These are phyloP conservation scores for Candida mattraensis DNA, from an alignment of 805 yeast genomes.

Conservation along the genomic window DNA sequence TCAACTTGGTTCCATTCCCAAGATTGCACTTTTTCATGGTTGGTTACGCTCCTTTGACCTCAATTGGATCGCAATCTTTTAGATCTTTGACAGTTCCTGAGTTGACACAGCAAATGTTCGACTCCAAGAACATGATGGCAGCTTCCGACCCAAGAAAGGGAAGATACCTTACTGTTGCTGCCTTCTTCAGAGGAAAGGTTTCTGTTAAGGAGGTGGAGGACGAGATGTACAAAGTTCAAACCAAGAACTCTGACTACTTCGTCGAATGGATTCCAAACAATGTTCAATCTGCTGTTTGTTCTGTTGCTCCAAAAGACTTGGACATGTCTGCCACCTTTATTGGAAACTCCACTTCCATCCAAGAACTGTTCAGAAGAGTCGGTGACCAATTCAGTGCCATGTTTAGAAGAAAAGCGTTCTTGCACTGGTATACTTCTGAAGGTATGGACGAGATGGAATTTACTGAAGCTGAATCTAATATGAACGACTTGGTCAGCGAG, in stretches of 20 bases:
- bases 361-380: conserved; percentile 85
- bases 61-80: conserved; percentile 78
- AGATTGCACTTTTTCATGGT: conserved; percentile 94
- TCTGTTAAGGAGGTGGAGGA: conserved; percentile 93
- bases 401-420: conserved; percentile 93
- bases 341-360: conserved; percentile 91
- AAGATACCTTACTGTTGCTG: conserved; percentile 88
- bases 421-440: conserved; percentile 94
- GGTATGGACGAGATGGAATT: conserved; percentile 97
- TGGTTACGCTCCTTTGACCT: conserved; percentile 89
- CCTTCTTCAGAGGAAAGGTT: conserved; percentile 91
- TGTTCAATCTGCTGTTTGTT: conserved; percentile 91
- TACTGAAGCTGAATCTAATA: conserved; percentile 89
- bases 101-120: conserved; percentile 91
- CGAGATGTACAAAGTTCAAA: conserved; percentile 83
- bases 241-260: conserved; percentile 76
- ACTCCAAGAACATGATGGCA: conserved; percentile 93
- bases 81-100: conserved; percentile 86
- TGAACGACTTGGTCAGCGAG: conserved; percentile 86
- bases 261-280: conserved; percentile 97
- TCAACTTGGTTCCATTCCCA: conserved; percentile 92
- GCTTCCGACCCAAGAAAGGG: conserved; percentile 91
- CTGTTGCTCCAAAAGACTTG: conserved; percentile 81
- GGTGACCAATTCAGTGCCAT: conserved; percentile 88
- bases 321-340: conserved; percentile 92